Evolutionary conservation across 169 alveolate species (phyloP), one percentile per base, ranked within the genome.

Genomic region (Sarcocystis neurona): DNA sequence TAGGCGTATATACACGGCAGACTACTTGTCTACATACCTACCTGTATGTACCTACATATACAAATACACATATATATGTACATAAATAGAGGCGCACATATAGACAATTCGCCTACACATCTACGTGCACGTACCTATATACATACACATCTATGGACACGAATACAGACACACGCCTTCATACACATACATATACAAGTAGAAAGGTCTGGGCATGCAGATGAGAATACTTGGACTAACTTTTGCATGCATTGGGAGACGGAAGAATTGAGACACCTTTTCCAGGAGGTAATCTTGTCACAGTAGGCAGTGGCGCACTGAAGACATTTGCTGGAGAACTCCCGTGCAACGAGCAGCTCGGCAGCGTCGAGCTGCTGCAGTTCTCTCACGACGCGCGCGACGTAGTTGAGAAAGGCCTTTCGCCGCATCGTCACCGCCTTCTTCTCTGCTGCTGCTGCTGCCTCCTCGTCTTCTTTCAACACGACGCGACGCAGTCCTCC

Each of bases 251-350:
- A 72, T 37, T 72, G 82, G 12, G 92, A 50, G 46, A 88, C 72
- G 0, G 88, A 75, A 6, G 92, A 77, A 37, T 88, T 88, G 47
- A 79, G 43, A 43, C 88, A 79, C 20, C 92, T 30, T 68, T 88
- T 88, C 92, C 92, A 88, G 32, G 92, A 88, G 0, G 92, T 88
- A 27, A 78, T 50, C 43, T 70, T 88, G 60, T 88, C 92, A 47
- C 84, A 41, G 72, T 88, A 88, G 37, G 92, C 74, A 0, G 78
- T 72, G 44, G 85, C 77, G 50, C 92, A 50, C 60, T 88, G 88
- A 34, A 88, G 89, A 27, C 74, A 84, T n/a, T 84, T 30, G 63
- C 84, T 78, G n/a, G 88, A 70, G 48, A 70, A 34, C 44, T 79
- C 75, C 1, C 84, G 53, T 20, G 78, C 58, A 32, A 34, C 50